A percentile compares a stretch with the other conserved stretches of the same genome.
phyloP scores from a whole-genome alignment of 1,139 yeast species.

The Meyerozyma carpophila region DNA sequence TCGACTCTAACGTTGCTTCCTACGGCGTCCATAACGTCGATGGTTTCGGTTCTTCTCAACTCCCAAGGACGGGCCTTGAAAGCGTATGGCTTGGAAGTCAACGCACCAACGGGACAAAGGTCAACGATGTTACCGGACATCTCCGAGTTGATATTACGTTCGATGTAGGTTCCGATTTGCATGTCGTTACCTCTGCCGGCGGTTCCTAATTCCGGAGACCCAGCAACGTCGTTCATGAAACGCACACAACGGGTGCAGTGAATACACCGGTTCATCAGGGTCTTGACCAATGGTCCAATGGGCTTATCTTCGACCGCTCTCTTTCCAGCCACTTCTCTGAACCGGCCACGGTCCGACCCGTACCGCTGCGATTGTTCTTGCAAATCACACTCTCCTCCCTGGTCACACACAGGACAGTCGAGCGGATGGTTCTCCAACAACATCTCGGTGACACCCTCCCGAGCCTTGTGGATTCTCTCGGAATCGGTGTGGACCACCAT shows the following conservation, averaged over 20 bases:
- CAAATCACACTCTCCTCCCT: constrained; percentile 92
- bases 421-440: constrained; percentile 84
- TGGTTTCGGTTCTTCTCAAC: constrained; percentile 81
- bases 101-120: constrained; percentile 90
- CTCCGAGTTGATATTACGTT: constrained; percentile 80
- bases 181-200: constrained; percentile 88
- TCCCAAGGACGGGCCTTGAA: constrained; percentile 95
- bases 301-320: constrained; percentile 90
- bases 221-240: constrained; percentile 87
- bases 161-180: constrained; percentile 88
- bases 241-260: constrained; percentile 92
- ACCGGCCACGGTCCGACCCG: constrained; percentile 85
- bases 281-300: constrained; percentile 83
- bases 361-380: constrained; percentile 84
- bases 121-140: constrained; percentile 85
- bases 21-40: constrained; percentile 80
- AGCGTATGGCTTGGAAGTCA: constrained; percentile 85
- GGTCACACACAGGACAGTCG: constrained; percentile 92
- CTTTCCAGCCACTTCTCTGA: constrained; percentile 75
- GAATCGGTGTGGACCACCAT: constrained; percentile 83
- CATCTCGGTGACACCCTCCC: constrained; percentile 92
- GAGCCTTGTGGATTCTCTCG: constrained; percentile 75
- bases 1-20: constrained; percentile 84
- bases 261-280: constrained; percentile 90
- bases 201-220: constrained; percentile 88